Evolutionary conservation across 2,329 filamentous ascomycete genomes (phyloP).

Genomic region (Paracorniculantispora psalliotae): DNA sequence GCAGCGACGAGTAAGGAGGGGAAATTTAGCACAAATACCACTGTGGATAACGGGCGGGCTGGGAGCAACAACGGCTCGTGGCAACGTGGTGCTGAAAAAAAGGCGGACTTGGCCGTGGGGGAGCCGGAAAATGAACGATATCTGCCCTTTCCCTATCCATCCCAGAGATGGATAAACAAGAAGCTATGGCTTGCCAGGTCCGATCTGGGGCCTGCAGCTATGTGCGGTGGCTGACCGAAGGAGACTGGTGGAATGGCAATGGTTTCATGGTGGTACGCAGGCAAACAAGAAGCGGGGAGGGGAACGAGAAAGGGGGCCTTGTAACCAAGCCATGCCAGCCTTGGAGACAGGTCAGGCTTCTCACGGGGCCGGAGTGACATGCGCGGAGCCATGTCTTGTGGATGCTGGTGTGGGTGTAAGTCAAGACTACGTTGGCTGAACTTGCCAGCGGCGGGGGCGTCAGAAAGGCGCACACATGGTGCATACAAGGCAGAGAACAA

Average conservation of each 20-base stretch:
- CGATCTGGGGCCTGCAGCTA: neutral
- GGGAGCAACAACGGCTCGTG: neutral
- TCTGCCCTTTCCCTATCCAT: neutral
- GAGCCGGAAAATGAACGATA: neutral
- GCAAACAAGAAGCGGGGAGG: neutral
- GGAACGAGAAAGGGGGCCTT: neutral
- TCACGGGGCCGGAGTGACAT: conserved; percentile 14
- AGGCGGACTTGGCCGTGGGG: conserved; percentile 1
- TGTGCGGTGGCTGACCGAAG: neutral
- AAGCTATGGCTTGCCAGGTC: neutral
- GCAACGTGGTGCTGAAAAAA: conserved; percentile 10
- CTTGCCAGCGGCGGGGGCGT: neutral
- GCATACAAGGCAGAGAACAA: neutral
- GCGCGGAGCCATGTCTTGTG: conserved; percentile 6
- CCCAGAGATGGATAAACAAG: neutral
- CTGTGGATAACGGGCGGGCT: neutral
- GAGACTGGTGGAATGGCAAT: neutral
- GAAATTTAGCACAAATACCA: neutral
- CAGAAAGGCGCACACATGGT: neutral
- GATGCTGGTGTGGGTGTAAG: conserved; percentile 10
- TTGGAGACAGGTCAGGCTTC: conserved; percentile 10
- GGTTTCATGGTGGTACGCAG: neutral
- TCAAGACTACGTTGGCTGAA: neutral
- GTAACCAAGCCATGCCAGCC: conserved; percentile 10
- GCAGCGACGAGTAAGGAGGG: conserved; percentile 1